Evolutionary conservation across 2,329 filamentous ascomycete genomes (phyloP).

Genomic region (Penicillium sp.): DNA sequence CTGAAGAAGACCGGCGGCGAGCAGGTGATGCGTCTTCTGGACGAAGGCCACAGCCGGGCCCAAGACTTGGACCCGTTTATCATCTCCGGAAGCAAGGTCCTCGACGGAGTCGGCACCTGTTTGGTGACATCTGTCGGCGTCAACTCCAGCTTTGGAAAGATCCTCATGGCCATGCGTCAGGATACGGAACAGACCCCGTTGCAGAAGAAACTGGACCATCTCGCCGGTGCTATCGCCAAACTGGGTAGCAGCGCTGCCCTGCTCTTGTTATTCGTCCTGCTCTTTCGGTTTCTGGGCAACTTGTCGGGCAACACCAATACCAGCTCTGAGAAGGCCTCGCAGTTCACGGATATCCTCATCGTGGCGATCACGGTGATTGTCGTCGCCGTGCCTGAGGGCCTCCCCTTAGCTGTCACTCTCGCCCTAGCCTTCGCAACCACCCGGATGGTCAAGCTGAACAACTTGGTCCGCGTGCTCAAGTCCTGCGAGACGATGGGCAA

Average conservation of each 20-base stretch:
- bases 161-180: constrained; percentile 76
- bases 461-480: constrained; percentile 62
- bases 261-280: constrained; percentile 75
- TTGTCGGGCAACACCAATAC: constrained; percentile 56
- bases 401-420: constrained; percentile 65
- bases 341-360: constrained; percentile 62
- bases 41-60: constrained; percentile 59
- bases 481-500: constrained; percentile 69
- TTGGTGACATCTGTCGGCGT: constrained; percentile 76
- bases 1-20: constrained; percentile 68
- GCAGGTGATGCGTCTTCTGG: constrained; percentile 67
- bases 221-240: constrained; percentile 83
- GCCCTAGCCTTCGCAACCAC: constrained; percentile 67
- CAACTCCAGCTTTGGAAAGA: constrained; percentile 76
- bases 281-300: constrained; percentile 76
- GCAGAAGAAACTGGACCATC: constrained; percentile 74
- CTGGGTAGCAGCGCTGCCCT: constrained; percentile 72
- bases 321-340: constrained; percentile 57
- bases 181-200: constrained; percentile 78
- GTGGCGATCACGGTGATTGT: constrained; percentile 63
- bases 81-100: constrained; percentile 76
- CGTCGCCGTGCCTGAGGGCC: constrained; percentile 64
- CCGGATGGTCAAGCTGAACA: constrained; percentile 66
- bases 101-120: constrained; percentile 75
- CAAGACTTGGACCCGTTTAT: constrained; percentile 79